Conservation (phyloP, 2,329 filamentous ascomycete genomes). For the Diatrype stigma region DNA sequence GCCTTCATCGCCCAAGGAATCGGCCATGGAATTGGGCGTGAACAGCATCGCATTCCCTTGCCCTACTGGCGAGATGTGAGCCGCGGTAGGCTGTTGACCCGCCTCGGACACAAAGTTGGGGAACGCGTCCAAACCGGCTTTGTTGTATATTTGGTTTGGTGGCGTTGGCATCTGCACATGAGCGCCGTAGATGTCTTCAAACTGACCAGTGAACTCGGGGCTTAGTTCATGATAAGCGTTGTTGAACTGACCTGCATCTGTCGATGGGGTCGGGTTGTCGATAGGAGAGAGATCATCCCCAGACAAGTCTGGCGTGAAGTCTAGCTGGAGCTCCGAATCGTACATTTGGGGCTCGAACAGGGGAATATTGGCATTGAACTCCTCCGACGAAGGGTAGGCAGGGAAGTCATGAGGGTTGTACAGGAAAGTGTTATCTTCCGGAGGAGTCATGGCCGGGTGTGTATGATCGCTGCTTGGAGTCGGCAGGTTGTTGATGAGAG, state of each 20-base stretch:
- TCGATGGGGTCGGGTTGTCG: conserved; percentile 49
- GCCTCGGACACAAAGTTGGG: conserved; percentile 35
- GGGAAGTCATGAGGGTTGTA: conserved; percentile 43
- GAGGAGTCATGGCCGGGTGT: conserved; percentile 53
- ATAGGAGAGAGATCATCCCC: conserved; percentile 39
- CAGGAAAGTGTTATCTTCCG: conserved; percentile 41
- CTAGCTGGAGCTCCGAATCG: conserved; percentile 35
- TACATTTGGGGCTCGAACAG: conserved; percentile 38
- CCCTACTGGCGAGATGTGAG: conserved; percentile 65
- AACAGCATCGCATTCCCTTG: conserved; percentile 66
- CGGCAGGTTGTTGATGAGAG: conserved; percentile 57
- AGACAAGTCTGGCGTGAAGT: conserved; percentile 36
- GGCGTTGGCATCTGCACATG: conserved; percentile 54
- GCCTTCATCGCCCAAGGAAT: conserved; percentile 63
- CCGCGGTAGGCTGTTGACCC: conserved; percentile 34
- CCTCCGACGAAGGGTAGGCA: conserved; percentile 41
- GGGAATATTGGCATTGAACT: conserved; percentile 35
- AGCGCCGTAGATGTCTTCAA: conserved; percentile 60
- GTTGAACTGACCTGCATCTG: conserved; percentile 46
- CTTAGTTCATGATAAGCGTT: conserved; percentile 57
- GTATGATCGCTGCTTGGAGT: conserved; percentile 58
- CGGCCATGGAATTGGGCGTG: conserved; percentile 58
- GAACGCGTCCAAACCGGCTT: conserved; percentile 40
- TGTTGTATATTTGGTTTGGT: conserved; percentile 38
- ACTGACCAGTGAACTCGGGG: conserved; percentile 56